These are phyloP conservation scores for Kitagawia praeruptora DNA, from an alignment of 129 eudicot genomes.

Conservation along the genomic window DNA sequence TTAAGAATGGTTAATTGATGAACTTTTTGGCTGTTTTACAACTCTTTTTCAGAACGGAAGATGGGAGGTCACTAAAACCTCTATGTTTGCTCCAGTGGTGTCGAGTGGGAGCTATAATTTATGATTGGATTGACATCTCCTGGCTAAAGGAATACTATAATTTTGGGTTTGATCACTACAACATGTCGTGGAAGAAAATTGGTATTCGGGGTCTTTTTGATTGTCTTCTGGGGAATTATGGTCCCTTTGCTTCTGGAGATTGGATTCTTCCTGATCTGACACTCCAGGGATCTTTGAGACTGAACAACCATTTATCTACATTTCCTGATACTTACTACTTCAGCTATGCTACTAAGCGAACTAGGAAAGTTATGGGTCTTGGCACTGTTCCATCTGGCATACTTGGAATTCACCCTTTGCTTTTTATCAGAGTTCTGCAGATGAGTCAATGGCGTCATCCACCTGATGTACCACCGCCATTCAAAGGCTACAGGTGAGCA, in stretches of 20 bases:
- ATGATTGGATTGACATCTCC: conserved; percentile 81
- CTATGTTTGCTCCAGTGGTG: conserved; percentile 70
- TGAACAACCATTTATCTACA: conserved; percentile 65
- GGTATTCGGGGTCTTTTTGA: conserved; percentile 80
- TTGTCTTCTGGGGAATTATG: conserved; percentile 72
- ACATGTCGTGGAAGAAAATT: conserved; percentile 72
- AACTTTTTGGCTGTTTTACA: background rate
- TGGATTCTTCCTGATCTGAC: conserved; percentile 97
- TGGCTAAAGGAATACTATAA: conserved; percentile 70
- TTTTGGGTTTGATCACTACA: conserved; percentile 94
- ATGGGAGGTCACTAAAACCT: conserved; percentile 72
- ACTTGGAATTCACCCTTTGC: conserved; percentile 73
- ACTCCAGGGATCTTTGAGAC: conserved; percentile 65
- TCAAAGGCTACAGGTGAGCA: conserved; percentile 81
- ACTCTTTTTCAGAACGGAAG: conserved; percentile 50
- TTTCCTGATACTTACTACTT: conserved; percentile 90
- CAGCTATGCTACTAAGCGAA: conserved; percentile 90
- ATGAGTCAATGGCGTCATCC: conserved; percentile 90
- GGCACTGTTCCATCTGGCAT: conserved; percentile 71
- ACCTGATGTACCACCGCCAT: conserved; percentile 80
- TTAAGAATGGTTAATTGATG: background rate
- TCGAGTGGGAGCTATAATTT: conserved; percentile 71
- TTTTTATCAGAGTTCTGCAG: conserved; percentile 79
- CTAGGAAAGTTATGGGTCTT: conserved; percentile 54
- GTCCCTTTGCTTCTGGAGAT: conserved; percentile 91